Conservation (phyloP, 441 rosid genomes). For the Bocquillonia castaneifolia region DNA sequence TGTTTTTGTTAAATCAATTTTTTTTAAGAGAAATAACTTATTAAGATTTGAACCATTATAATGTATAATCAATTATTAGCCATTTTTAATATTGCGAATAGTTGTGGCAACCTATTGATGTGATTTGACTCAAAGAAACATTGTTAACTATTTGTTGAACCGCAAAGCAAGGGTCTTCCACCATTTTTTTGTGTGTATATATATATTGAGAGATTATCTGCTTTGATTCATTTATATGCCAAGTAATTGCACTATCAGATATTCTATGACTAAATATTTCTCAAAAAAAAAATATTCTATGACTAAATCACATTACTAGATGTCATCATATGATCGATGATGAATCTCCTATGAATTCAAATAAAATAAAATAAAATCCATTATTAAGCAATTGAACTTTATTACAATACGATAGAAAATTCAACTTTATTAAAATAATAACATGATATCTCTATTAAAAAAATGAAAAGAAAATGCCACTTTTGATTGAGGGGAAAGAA, state of each 20-base stretch:
- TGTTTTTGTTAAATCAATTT: too few species aligned
- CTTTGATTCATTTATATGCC: background rate
- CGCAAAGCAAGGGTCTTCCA: constrained; percentile 1
- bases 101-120: too few species aligned
- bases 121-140: too few species aligned
- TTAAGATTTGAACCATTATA: too few species aligned
- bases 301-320: too few species aligned
- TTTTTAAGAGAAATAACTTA: too few species aligned
- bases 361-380: background rate
- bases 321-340: too few species aligned
- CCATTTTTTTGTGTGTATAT: background rate
- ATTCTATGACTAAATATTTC: background rate
- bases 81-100: too few species aligned
- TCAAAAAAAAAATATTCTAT: too few species aligned
- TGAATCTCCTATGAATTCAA: background rate
- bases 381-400: background rate
- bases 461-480: background rate
- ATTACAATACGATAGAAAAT: background rate
- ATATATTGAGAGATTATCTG: background rate
- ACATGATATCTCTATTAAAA: background rate
- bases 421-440: background rate
- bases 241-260: background rate
- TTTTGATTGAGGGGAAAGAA: background rate
- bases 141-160: background rate
- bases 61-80: too few species aligned